Percentiles rank a stretch among this genome's conserved stretches.
These are phyloP conservation scores for Aleurites moluccanus DNA, from an alignment of 441 rosid genomes.

Conservation along the genomic window DNA sequence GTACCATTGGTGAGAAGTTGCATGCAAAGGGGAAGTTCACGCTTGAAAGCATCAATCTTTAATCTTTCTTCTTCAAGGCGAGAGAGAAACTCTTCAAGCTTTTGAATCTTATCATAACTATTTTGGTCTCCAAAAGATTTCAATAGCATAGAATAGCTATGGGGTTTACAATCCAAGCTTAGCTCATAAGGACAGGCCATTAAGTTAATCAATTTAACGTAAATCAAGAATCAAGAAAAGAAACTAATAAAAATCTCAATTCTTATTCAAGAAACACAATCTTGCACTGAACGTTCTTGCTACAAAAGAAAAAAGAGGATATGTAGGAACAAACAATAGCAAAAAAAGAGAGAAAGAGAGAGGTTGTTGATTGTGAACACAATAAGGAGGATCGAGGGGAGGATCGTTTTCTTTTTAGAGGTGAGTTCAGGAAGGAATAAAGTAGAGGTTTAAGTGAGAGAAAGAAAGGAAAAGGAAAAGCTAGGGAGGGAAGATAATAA, in stretches of 20 bases:
- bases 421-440: slow-evolving; percentile 62
- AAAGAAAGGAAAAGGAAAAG: slow-evolving; percentile 25
- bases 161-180: slow-evolving; percentile 82
- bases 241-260: background rate
- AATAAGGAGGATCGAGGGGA: slow-evolving; percentile 57
- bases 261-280: slow-evolving; percentile 23
- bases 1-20: slow-evolving; percentile 91
- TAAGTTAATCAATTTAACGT: too few species aligned
- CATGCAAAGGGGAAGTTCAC: slow-evolving; percentile 99
- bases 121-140: slow-evolving; percentile 75
- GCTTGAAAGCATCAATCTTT: slow-evolving; percentile 97
- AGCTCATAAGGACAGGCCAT: slow-evolving; percentile 89
- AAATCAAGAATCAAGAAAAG: slow-evolving; percentile 13
- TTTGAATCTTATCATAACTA: slow-evolving; percentile 52
- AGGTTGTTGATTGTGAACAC: slow-evolving; percentile 52
- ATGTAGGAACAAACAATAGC: slow-evolving; percentile 39
- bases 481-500: slow-evolving; percentile 30
- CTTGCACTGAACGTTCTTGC: slow-evolving; percentile 29
- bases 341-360: slow-evolving; percentile 35
- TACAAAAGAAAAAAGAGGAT: slow-evolving; percentile 18
- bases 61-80: slow-evolving; percentile 87
- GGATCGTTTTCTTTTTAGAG: slow-evolving; percentile 58
- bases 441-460: slow-evolving; percentile 33
- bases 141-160: slow-evolving; percentile 81
- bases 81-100: slow-evolving; percentile 79